A percentile compares a stretch with the other conserved stretches of the same genome.
Evolutionary conservation across 2,329 filamentous ascomycete species (phyloP).

Genomic region (Colletotrichum cuscutae): DNA sequence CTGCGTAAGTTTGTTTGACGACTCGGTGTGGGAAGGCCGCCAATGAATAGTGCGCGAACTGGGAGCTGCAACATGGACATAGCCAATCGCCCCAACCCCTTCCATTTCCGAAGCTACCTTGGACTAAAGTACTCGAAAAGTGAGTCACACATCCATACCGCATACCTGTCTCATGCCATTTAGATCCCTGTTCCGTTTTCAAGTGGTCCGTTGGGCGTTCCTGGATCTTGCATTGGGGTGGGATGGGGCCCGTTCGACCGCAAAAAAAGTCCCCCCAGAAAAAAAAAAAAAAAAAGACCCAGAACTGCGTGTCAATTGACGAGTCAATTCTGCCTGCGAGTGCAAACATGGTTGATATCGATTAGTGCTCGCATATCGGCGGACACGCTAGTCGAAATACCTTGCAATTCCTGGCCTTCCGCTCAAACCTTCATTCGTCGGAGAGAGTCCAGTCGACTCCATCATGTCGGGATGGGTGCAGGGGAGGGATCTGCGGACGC

Average conservation of each 20-base stretch:
- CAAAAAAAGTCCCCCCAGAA: slow-evolving; percentile 3
- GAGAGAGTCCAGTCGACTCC: slow-evolving; percentile 25
- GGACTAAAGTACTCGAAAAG: slow-evolving; percentile 14
- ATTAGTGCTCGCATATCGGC: slow-evolving; percentile 31
- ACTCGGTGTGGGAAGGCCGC: slow-evolving; percentile 29
- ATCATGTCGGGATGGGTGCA: slow-evolving; percentile 35
- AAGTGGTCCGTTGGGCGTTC: slow-evolving; percentile 32
- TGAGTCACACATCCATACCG: slow-evolving; percentile 38
- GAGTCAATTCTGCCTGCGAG: slow-evolving; percentile 32
- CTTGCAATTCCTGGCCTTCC: slow-evolving; percentile 25
- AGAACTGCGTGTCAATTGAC: slow-evolving; percentile 32
- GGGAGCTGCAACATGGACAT: slow-evolving; percentile 30
- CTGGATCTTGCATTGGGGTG: slow-evolving; percentile 36
- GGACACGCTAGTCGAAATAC: slow-evolving; percentile 29
- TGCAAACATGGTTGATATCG: slow-evolving; percentile 4
- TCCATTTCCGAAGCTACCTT: slow-evolving; percentile 27
- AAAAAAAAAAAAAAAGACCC: neutral
- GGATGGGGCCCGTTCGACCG: slow-evolving; percentile 6
- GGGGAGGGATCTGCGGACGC: slow-evolving; percentile 39
- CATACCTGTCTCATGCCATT: slow-evolving; percentile 32
- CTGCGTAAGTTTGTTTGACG: slow-evolving; percentile 23
- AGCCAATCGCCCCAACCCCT: slow-evolving; percentile 32
- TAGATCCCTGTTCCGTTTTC: slow-evolving; percentile 32
- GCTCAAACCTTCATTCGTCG: slow-evolving; percentile 23
- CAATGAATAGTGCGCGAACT: slow-evolving; percentile 29